These are phyloP conservation scores for Curvularia sp. DNA, from an alignment of 2,329 filamentous ascomycete species.

Conservation along the genomic window DNA sequence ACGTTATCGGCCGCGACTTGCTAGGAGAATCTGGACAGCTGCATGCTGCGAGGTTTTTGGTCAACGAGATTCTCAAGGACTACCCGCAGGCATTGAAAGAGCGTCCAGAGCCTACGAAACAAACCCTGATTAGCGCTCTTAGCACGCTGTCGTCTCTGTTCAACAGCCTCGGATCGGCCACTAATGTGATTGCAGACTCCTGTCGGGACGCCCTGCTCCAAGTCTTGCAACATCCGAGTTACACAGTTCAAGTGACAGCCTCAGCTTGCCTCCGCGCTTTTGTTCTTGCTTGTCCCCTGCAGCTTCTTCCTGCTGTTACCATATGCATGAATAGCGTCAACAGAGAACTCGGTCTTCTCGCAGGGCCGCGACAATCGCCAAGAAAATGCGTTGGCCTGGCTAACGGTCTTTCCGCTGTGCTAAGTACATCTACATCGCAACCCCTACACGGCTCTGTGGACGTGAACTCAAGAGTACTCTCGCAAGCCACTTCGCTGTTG, in stretches of 20 bases:
- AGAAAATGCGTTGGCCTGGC: conserved; percentile 88
- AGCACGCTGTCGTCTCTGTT: conserved; percentile 82
- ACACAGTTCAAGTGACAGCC: conserved; percentile 91
- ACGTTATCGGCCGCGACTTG: conserved; percentile 80
- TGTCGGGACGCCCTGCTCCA: conserved; percentile 89
- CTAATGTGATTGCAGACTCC: conserved; percentile 77
- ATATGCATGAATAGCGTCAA: conserved; percentile 96
- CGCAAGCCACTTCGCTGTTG: conserved; percentile 87
- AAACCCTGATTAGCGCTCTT: conserved; percentile 79
- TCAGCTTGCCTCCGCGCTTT: conserved; percentile 86
- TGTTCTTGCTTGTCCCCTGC: conserved; percentile 88
- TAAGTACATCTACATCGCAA: conserved; percentile 87
- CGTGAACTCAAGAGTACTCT: conserved; percentile 88
- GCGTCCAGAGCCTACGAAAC: conserved; percentile 85
- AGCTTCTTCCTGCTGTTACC: conserved; percentile 87
- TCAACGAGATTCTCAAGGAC: conserved; percentile 91
- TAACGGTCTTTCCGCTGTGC: conserved; percentile 85
- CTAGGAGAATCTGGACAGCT: conserved; percentile 90
- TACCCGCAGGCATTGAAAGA: conserved; percentile 91
- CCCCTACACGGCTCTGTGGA: conserved; percentile 95
- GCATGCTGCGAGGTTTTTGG: conserved; percentile 77
- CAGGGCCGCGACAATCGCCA: conserved; percentile 76
- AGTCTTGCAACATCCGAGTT: conserved; percentile 91
- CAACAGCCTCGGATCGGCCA: conserved; percentile 79
- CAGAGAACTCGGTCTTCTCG: conserved; percentile 81